Percentiles rank a stretch among this genome's conserved stretches.
phyloP scores from a whole-genome alignment of 2,329 filamentous ascomycete genomes.

The Fusarium sp. region DNA sequence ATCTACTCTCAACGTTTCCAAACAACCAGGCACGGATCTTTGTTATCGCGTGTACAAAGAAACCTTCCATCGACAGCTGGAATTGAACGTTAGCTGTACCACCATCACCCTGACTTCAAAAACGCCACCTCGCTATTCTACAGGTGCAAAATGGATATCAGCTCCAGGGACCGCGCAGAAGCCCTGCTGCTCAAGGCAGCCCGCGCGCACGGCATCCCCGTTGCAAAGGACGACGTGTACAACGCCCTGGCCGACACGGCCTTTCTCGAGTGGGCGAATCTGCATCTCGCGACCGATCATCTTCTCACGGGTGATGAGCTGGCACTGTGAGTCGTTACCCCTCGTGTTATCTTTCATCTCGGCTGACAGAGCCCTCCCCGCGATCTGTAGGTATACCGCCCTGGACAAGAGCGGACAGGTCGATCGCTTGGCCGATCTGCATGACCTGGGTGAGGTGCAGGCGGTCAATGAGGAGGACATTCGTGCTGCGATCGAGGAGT shows the following conservation, averaged over 20 bases:
- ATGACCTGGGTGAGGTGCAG: conserved; percentile 62
- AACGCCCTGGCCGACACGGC: conserved; percentile 54
- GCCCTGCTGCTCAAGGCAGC: conserved; percentile 52
- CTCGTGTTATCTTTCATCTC: conserved; percentile 17
- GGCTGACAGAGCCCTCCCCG: conserved; percentile 21
- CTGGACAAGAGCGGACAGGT: conserved; percentile 64
- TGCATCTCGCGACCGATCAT: conserved; percentile 64
- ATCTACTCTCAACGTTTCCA: neutral
- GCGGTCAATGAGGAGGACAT: conserved; percentile 72
- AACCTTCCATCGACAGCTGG: conserved; percentile 4
- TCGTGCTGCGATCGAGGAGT: conserved; percentile 70
- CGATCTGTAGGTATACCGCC: conserved; percentile 60
- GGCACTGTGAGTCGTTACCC: conserved; percentile 58
- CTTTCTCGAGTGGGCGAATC: conserved; percentile 63
- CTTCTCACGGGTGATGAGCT: conserved; percentile 68
- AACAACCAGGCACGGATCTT: neutral
- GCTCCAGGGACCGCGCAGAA: conserved; percentile 50
- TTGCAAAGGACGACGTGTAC: conserved; percentile 55
- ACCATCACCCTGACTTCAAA: conserved; percentile 39
- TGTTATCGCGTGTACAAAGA: conserved; percentile 8
- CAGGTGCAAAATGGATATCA: conserved; percentile 49
- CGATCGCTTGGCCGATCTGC: conserved; percentile 59
- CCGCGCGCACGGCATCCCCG: conserved; percentile 51
- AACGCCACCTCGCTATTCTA: conserved; percentile 54
- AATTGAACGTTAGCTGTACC: conserved; percentile 38